Evolutionary conservation across 2,329 filamentous ascomycete species (phyloP).

Genomic region (Graphilbum sp.): DNA sequence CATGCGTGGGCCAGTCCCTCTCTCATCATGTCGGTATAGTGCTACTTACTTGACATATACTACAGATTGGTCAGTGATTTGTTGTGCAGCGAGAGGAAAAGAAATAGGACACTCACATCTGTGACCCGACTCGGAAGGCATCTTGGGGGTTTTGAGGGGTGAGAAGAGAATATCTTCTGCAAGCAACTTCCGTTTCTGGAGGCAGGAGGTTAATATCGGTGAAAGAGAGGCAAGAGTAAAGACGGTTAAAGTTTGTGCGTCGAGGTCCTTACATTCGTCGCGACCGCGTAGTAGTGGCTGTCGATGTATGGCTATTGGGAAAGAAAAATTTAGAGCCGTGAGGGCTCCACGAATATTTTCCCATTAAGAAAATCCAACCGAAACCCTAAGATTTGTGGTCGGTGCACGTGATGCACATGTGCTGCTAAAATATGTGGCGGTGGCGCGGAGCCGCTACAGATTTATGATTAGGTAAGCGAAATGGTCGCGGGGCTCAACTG

Average conservation of each 20-base stretch:
- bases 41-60: slow-evolving; percentile 87
- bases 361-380: slow-evolving; percentile 3
- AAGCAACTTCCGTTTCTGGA: slow-evolving; percentile 1
- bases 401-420: background rate
- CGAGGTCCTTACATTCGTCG: slow-evolving; percentile 9
- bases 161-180: background rate
- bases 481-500: too few species aligned
- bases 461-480: too few species aligned
- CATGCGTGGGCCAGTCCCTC: too few species aligned
- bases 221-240: background rate
- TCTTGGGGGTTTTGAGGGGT: slow-evolving; percentile 34
- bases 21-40: too few species aligned
- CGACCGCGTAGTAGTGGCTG: slow-evolving; percentile 8
- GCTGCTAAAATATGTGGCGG: background rate
- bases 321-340: slow-evolving; percentile 7
- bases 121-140: slow-evolving; percentile 80
- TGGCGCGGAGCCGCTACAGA: too few species aligned
- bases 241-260: slow-evolving; percentile 16
- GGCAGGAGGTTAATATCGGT: slow-evolving; percentile 19
- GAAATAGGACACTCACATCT: slow-evolving; percentile 73
- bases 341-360: slow-evolving; percentile 9
- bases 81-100: too few species aligned
- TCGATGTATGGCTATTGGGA: slow-evolving; percentile 8
- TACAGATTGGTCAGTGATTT: too few species aligned
- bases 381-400: slow-evolving; percentile 5